Conservation (phyloP, 495 filamentous ascomycete genomes). For the Penicillium atrosanguineum region DNA sequence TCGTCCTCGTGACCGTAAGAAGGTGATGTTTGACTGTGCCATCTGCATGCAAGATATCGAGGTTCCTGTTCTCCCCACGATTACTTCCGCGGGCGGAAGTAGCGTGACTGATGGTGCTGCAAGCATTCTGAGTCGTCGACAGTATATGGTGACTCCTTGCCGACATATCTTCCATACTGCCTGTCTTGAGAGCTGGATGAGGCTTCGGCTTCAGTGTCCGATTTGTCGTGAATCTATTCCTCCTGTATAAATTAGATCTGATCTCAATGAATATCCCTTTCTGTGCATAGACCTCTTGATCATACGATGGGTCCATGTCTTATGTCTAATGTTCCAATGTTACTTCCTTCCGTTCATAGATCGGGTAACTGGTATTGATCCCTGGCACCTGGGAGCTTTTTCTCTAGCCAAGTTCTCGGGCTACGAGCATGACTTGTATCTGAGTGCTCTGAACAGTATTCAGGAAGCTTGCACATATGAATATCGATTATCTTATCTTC, state of each 20-base stretch:
- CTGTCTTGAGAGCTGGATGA: slow-evolving; percentile 96
- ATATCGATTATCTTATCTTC: not conserved
- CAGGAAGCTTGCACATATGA: no score
- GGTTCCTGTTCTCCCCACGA: slow-evolving; percentile 71
- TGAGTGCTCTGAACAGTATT: no score
- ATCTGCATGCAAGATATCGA: slow-evolving; percentile 92
- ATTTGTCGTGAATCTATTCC: slow-evolving; percentile 91
- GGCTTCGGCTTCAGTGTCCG: slow-evolving; percentile 86
- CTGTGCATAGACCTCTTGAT: slow-evolving; percentile 8
- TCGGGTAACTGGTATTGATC: no score
- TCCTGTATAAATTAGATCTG: slow-evolving; percentile 56
- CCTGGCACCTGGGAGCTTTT: no score
- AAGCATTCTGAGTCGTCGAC: slow-evolving; percentile 70
- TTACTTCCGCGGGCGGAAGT: slow-evolving; percentile 43
- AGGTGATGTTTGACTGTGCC: slow-evolving; percentile 79
- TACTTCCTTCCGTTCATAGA: no score
- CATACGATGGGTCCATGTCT: not conserved
- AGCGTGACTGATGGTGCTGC: slow-evolving; percentile 58
- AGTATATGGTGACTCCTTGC: slow-evolving; percentile 97
- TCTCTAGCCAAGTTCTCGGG: no score
- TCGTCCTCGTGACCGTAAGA: slow-evolving; percentile 46
- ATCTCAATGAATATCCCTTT: slow-evolving; percentile 1
- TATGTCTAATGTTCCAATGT: not conserved
- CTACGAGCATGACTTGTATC: no score
- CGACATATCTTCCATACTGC: slow-evolving; percentile 92